These are phyloP conservation scores for Talaromyces adpressus DNA, from an alignment of 495 filamentous ascomycete species.

Conservation along the genomic window DNA sequence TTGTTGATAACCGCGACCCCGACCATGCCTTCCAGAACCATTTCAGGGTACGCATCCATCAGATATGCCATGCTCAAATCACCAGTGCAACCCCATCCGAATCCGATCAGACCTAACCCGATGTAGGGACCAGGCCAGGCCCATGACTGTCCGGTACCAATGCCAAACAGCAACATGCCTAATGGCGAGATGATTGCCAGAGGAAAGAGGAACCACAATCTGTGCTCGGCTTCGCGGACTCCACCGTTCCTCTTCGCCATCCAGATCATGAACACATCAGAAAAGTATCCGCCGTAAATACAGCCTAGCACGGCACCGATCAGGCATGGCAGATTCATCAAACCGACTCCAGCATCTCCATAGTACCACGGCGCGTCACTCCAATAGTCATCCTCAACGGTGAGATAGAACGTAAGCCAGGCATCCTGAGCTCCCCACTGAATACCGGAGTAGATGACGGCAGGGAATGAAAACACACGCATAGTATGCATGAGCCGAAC, in stretches of 20 bases:
- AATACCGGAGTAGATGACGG: conserved; percentile 24
- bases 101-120: conserved; percentile 25
- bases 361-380: conserved; percentile 25
- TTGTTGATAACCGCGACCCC: conserved; percentile 31
- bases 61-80: conserved; percentile 26
- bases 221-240: conserved; percentile 25
- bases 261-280: conserved; percentile 26
- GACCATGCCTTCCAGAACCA: conserved; percentile 29
- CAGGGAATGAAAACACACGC: conserved; percentile 27
- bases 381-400: conserved; percentile 27
- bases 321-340: conserved; percentile 29
- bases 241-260: conserved; percentile 22
- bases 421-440: conserved; percentile 33
- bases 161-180: conserved; percentile 28
- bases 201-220: conserved; percentile 28
- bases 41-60: conserved; percentile 26
- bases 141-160: conserved; percentile 21
- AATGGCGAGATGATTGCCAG: conserved; percentile 21
- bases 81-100: conserved; percentile 29
- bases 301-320: conserved; percentile 27
- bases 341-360: conserved; percentile 21
- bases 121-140: conserved; percentile 20
- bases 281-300: conserved; percentile 29
- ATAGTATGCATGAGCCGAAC: conserved; percentile 18
- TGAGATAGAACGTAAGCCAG: conserved; percentile 32